Base-by-base conservation (phyloP, 768 basidiomycete genomes). In the Pseudohyphozyma bogoriensis region DNA sequence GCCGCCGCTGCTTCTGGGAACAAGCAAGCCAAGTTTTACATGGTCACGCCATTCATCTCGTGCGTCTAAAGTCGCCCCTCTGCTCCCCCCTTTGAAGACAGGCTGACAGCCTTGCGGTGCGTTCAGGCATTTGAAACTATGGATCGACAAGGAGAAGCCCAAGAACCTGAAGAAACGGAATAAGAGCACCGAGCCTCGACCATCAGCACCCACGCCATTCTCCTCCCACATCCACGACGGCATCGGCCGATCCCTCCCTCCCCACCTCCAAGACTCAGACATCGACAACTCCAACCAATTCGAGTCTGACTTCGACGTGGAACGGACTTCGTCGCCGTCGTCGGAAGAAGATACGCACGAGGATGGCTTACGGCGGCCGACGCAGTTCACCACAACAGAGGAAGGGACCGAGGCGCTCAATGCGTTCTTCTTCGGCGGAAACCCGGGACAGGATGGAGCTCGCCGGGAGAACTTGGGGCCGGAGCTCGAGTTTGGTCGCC, bases 31-130 rank as follows among this genome's bases (percentile, higher is more conserved):
- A 90, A 87, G 73, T 97, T 95, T 74, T 99, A 95, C 76, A 78
- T 96, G 70, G 90, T 97, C 39, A 83, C 89, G 1, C 92, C 93
- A 6, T 95, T 97, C 76, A 89, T 99, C 67, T 71, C 69, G 77
- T 77, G 51, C 59, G 76, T 67, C 29, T 3, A 15, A 16, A 16
- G 13, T 32, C 18, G 22, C 20, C 24, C 13, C 31, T 9, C 28
- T 13, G 13, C 37, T 36, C 15, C 20, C 32, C 37, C 11, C 2
- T 2, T 20, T n/a, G 28, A 39, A 28, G 18, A 36, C 28, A 59
- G 55, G 26, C 66, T 58, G n/a, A 28, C 9, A 35, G 18, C 29
- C 28, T 11, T 18, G 4, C 22, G n/a, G n/a, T n/a, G n/a, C n/a
- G 16, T 22, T 11, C 44, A 65, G 64, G 2, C 64, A 65, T 33